phyloP scores from a whole-genome alignment of 2,329 filamentous ascomycete species.

The Stemphylium vesicarium region DNA sequence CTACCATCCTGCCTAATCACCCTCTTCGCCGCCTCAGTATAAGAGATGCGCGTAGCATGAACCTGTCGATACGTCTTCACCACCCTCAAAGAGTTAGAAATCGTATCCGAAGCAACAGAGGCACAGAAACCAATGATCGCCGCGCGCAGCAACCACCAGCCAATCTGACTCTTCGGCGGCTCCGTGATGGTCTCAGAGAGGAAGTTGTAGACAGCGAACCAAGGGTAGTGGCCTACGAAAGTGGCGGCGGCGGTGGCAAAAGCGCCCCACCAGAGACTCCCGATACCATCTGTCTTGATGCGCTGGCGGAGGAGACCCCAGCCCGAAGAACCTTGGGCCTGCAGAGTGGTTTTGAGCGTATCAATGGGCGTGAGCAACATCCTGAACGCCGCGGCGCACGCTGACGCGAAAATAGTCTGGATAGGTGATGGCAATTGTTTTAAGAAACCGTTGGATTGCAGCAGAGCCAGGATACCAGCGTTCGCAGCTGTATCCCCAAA shows the following conservation, averaged over 20 bases:
- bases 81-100: conserved; percentile 38
- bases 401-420: conserved; percentile 37
- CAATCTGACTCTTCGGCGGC: conserved; percentile 28
- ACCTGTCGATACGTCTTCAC: conserved; percentile 42
- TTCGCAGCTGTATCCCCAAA: conserved; percentile 42
- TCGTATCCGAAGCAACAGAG: conserved; percentile 35
- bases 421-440: conserved; percentile 33
- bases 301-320: conserved; percentile 31
- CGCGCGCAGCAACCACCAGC: conserved; percentile 33
- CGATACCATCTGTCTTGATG: conserved; percentile 32
- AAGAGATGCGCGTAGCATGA: conserved; percentile 36
- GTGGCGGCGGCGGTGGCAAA: conserved; percentile 40
- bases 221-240: conserved; percentile 40
- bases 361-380: conserved; percentile 40
- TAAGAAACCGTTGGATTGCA: conserved; percentile 35
- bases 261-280: conserved; percentile 41
- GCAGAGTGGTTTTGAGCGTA: conserved; percentile 37
- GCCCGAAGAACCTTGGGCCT: conserved; percentile 34
- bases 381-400: conserved; percentile 34
- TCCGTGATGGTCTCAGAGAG: conserved; percentile 31
- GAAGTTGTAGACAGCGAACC: conserved; percentile 39
- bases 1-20: conserved; percentile 34
- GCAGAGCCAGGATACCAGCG: conserved; percentile 36
- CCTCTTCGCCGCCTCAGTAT: conserved; percentile 32
- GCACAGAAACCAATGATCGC: conserved; percentile 41